These are phyloP conservation scores for Fragaria vesca DNA, from an alignment of 306 rosid species.

Conservation along the genomic window DNA sequence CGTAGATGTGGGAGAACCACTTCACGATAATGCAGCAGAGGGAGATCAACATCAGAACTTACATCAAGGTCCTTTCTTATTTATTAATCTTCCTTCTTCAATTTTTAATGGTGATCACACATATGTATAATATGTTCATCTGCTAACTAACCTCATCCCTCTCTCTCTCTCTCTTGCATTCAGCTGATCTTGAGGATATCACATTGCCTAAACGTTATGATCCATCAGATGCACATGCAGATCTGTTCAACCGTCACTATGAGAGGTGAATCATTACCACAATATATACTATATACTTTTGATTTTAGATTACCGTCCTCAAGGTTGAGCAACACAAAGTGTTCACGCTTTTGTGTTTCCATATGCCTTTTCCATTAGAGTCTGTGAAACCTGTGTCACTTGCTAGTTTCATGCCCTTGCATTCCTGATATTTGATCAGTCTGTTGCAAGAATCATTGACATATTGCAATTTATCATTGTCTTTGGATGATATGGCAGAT, in stretches of 20 bases:
- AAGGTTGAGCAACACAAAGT: not conserved
- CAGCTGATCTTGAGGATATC: constrained; percentile 71
- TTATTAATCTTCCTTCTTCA: constrained; percentile 19
- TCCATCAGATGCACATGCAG: constrained; percentile 36
- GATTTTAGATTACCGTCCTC: not conserved
- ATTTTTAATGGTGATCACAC: not conserved
- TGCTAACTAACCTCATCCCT: constrained; percentile 24
- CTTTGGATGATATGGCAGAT: constrained; percentile 15
- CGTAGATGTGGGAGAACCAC: constrained; percentile 48
- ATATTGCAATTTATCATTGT: not conserved
- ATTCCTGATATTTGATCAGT: not conserved
- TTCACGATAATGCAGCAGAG: constrained; percentile 31
- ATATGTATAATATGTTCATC: constrained; percentile 3
- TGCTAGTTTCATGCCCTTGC: not conserved
- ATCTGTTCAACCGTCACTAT: constrained; percentile 38
- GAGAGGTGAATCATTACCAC: constrained; percentile 53
- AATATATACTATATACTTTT: not conserved
- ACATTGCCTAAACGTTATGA: constrained; percentile 56
- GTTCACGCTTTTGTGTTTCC: not conserved
- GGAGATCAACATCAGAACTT: constrained; percentile 41
- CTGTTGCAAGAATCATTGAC: constrained; percentile 4
- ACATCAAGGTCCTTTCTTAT: constrained; percentile 63
- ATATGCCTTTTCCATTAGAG: not conserved
- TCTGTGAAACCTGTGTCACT: not conserved
- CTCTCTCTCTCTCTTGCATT: constrained; percentile 3